Percentiles rank a stretch among this genome's conserved stretches.
Conservation (phyloP, 768 basidiomycete species). For the Pleurotus djamor region DNA sequence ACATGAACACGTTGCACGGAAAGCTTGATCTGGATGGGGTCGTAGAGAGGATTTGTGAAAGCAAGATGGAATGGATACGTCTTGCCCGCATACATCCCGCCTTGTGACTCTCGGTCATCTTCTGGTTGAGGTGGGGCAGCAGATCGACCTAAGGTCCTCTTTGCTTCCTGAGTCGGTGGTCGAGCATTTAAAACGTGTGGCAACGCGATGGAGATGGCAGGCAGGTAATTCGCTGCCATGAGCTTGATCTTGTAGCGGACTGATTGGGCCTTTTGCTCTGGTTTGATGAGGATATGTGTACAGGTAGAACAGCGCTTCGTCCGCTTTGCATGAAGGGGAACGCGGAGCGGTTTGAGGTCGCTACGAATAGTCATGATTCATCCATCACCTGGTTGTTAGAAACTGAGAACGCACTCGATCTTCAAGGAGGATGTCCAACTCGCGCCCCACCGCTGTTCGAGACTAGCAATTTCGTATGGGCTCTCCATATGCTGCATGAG, state of each 20-base stretch:
- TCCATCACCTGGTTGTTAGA: not conserved
- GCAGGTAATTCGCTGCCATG: conserved; percentile 92
- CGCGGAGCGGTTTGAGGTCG: conserved; percentile 83
- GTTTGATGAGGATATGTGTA: conserved; percentile 96
- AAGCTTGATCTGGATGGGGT: conserved; percentile 90
- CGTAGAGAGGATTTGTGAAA: conserved; percentile 93
- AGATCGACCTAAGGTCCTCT: conserved; percentile 38
- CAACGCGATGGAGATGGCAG: conserved; percentile 73
- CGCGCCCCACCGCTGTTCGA: conserved; percentile 80
- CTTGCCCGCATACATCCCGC: conserved; percentile 66
- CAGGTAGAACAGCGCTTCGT: conserved; percentile 95
- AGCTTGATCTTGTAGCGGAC: conserved; percentile 97
- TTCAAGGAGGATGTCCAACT: conserved; percentile 75
- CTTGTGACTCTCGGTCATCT: conserved; percentile 36
- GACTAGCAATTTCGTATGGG: conserved; percentile 57
- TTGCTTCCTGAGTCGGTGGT: conserved; percentile 36
- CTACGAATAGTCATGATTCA: conserved; percentile 35
- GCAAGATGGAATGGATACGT: conserved; percentile 91
- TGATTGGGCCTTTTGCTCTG: conserved; percentile 95
- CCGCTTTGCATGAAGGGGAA: conserved; percentile 90
- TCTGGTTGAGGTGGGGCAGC: conserved; percentile 25
- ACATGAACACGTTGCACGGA: conserved; percentile 71
- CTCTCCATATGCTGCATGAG: conserved; percentile 64
- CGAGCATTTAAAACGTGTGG: conserved; percentile 50
- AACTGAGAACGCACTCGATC: conserved; percentile 47